Evolutionary conservation across 768 basidiomycete species (phyloP).

Genomic region (Tylopilus intermedius): DNA sequence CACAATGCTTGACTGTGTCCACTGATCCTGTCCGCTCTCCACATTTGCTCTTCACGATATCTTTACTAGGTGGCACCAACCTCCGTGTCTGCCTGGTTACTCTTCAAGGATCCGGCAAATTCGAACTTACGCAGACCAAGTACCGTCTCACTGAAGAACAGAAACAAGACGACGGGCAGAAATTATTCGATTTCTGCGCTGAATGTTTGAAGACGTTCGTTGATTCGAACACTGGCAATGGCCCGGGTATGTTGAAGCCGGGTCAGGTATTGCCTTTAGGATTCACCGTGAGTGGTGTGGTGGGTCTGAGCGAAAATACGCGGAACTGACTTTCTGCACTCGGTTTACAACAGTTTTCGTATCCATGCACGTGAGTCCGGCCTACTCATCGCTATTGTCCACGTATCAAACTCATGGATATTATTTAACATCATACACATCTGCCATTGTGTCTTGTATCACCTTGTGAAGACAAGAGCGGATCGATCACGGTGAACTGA

Average conservation of each 20-base stretch:
- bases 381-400: not conserved
- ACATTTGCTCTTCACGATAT: not conserved
- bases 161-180: conserved; percentile 95
- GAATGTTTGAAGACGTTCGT: conserved; percentile 89
- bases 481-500: conserved; percentile 91
- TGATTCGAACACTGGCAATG: conserved; percentile 59
- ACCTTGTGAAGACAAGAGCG: conserved; percentile 64
- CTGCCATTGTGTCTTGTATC: not conserved
- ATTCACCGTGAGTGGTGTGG: conserved; percentile 71
- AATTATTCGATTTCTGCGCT: conserved; percentile 95
- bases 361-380: conserved; percentile 78
- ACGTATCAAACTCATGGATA: not conserved
- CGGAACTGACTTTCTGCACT: not conserved
- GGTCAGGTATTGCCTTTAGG: conserved; percentile 74
- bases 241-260: conserved; percentile 42
- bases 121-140: conserved; percentile 96
- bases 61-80: conserved; percentile 79
- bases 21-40: not conserved
- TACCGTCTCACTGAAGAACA: conserved; percentile 97
- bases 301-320: not conserved
- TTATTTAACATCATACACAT: not conserved
- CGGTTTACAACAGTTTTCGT: conserved; percentile 67
- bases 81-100: conserved; percentile 97
- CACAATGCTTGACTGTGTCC: not conserved
- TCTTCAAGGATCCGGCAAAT: conserved; percentile 88